phyloP scores from a whole-genome alignment of 164 flowering plant species.

The Akebia trifoliata region DNA sequence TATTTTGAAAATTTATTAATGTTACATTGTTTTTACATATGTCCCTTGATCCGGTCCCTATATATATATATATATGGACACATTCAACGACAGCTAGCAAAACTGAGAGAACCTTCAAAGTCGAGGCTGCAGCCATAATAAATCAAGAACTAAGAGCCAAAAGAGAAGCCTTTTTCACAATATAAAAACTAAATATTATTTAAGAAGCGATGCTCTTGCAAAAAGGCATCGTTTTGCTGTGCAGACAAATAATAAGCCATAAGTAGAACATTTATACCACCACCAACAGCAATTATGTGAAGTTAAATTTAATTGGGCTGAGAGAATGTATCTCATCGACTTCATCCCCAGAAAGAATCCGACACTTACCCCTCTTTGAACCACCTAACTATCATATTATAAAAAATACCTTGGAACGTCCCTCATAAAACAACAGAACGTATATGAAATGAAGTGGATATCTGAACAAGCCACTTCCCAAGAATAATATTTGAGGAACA shows the following conservation, averaged over 20 bases:
- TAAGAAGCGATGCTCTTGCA: too few species aligned
- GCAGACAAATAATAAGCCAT: neutral
- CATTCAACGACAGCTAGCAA: too few species aligned
- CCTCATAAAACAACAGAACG: neutral
- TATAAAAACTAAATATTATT: too few species aligned
- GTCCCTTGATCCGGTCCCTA: too few species aligned
- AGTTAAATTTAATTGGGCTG: neutral
- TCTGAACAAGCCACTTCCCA: slow-evolving; percentile 5
- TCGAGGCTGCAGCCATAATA: neutral
- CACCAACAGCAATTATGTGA: neutral
- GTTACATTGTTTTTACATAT: too few species aligned
- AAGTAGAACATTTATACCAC: neutral
- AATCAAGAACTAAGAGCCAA: neutral
- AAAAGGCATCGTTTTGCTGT: neutral
- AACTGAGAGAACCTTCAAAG: neutral
- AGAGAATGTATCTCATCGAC: neutral
- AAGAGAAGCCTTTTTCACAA: too few species aligned
- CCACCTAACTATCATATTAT: neutral
- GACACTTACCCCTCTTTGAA: neutral
- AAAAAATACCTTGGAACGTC: neutral
- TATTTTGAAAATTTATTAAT: too few species aligned
- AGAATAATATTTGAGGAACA: slow-evolving; percentile 4
- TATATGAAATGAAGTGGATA: neutral
- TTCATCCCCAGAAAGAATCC: slow-evolving; percentile 6
- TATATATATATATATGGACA: too few species aligned